A percentile compares a stretch with the other conserved stretches of the same genome.
These are phyloP conservation scores for Verbena officinalis DNA, from an alignment of 257 asterid genomes.

Conservation along the genomic window DNA sequence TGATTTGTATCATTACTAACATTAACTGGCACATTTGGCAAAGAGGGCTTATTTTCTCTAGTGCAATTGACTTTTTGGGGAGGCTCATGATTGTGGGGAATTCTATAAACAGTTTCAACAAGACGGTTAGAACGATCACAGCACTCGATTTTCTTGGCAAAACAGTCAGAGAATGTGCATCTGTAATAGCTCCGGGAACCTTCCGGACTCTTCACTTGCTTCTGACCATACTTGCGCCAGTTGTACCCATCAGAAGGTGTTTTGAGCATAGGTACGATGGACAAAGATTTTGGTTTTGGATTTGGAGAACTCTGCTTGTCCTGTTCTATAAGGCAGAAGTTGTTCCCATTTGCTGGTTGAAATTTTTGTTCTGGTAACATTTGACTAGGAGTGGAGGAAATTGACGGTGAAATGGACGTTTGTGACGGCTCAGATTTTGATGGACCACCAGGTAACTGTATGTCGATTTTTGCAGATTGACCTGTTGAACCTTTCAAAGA, in stretches of 20 bases:
- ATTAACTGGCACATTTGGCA: constrained; percentile 40
- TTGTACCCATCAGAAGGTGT: constrained; percentile 81
- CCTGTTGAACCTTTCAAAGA: constrained; percentile 31
- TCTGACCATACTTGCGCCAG: constrained; percentile 97
- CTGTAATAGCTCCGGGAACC: constrained; percentile 95
- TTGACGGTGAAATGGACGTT: constrained; percentile 45
- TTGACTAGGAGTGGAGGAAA: constrained; percentile 50
- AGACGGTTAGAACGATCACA: constrained; percentile 57
- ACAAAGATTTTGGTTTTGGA: constrained; percentile 37
- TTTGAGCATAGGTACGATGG: constrained; percentile 46
- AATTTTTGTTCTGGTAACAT: constrained; percentile 36
- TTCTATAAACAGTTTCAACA: constrained; percentile 72
- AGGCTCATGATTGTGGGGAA: constrained; percentile 89
- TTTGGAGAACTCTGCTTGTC: constrained; percentile 41
- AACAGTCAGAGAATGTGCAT: constrained; percentile 80
- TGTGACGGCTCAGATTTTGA: constrained; percentile 49
- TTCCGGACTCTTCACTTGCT: constrained; percentile 95
- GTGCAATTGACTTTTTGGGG: constrained; percentile 59
- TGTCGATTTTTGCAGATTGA: constrained; percentile 33
- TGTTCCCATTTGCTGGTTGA: constrained; percentile 39
- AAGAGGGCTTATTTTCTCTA: constrained; percentile 46
- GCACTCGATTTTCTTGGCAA: constrained; percentile 89
- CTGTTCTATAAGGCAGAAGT: constrained; percentile 28
- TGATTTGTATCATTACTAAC: constrained; percentile 38
- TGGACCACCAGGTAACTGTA: constrained; percentile 34